Base-by-base conservation (phyloP, 371 early-diverging fungal species). In the Apophysomyces elegans region DNA sequence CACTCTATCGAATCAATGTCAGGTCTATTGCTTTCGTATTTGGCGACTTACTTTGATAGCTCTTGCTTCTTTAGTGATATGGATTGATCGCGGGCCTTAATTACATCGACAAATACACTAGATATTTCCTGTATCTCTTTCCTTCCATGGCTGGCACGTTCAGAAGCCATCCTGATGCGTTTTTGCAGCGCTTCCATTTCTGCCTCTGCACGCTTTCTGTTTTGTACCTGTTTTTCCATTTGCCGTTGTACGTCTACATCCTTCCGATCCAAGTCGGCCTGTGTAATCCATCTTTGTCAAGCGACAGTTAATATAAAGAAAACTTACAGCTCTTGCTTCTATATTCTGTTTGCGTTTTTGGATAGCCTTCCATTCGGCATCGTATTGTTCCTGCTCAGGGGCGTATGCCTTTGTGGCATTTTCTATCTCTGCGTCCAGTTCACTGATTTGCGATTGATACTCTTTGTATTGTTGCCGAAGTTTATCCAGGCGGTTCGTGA, bases 381-480 rank as follows among this genome's bases (percentile, higher is more conserved):
- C 59, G 2, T 68, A 61, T 8, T 36, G 56, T 6, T 65, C 66
- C 35, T 63, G 26, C 47, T 72, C 72, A 2, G 68, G 45, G 8
- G 37, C 37, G 21, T 60, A 58, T 59, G 62, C 61, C 47, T 21
- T 61, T 38, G 64, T 45, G 32, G 65, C 39, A 58, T 63, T 36
- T 44, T 63, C 62, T 50, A 69, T 64, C 26, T 37, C 43, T 5
- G 13, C 59, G 32, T 64, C 62, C 39, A 69, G 21, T 0, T 26
- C 18, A 5, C 18, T 35, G 13, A 69, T 50, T 36, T 54, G 36
- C 4, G 37, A 21, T 38, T 61, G 46, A 61, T 65, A 66, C 21
- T 62, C 65, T n/a, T 72, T 62, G 21, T 57, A 46, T 12, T 58
- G 43, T 18, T 62, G 39, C 35, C 57, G 63, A 32, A 72, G 54